phyloP scores from a whole-genome alignment of 257 asterid species.

The Sherardia arvensis region DNA sequence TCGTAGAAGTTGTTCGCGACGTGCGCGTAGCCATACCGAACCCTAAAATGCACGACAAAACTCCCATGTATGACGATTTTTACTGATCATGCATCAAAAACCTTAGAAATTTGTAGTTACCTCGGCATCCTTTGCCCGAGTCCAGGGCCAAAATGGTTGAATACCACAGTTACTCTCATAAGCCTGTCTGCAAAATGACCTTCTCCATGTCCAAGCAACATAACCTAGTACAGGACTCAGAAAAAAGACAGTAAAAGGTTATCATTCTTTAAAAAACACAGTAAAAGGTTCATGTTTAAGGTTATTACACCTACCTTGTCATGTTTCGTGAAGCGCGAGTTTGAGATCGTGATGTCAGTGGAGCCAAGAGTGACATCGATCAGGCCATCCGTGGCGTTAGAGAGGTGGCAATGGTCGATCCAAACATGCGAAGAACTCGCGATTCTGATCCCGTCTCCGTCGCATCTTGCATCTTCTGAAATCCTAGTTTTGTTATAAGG shows the following conservation, averaged over 20 bases:
- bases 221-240: no score
- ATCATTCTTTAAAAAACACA: no score
- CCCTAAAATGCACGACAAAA: neutral
- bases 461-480: neutral
- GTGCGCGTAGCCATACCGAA: neutral
- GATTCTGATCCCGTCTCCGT: constrained; percentile 50
- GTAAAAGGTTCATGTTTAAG: no score
- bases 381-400: constrained; percentile 39
- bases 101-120: neutral
- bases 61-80: neutral
- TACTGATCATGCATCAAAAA: neutral
- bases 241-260: no score
- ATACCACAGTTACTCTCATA: constrained; percentile 63
- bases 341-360: constrained; percentile 63
- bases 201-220: constrained; percentile 60
- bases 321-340: constrained; percentile 63
- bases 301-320: no score
- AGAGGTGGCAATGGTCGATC: constrained; percentile 66
- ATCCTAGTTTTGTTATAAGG: constrained; percentile 1
- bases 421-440: constrained; percentile 46
- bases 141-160: constrained; percentile 79
- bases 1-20: neutral
- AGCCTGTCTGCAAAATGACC: constrained; percentile 35
- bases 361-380: constrained; percentile 74
- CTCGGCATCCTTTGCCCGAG: constrained; percentile 29